These are phyloP conservation scores for Pseudogymnoascus sp. DNA, from an alignment of 2,329 filamentous ascomycete genomes.

Conservation along the genomic window DNA sequence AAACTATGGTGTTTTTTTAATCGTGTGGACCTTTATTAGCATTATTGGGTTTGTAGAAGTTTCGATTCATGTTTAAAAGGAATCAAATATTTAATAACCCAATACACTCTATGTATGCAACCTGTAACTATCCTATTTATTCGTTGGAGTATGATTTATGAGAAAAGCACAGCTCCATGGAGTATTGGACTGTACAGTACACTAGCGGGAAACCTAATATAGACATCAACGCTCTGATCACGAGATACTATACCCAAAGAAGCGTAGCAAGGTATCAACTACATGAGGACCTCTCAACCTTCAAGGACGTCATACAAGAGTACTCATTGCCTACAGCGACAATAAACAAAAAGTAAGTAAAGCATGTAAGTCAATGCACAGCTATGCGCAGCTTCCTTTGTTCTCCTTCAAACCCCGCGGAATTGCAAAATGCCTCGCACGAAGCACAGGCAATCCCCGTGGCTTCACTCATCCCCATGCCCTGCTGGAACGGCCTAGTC, in stretches of 20 bases:
- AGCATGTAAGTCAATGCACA: neutral
- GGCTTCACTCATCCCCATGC: neutral
- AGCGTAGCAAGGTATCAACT: constrained; percentile 6
- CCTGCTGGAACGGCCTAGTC: neutral
- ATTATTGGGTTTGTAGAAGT: neutral
- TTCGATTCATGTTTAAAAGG: neutral
- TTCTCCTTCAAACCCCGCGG: neutral
- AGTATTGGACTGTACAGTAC: neutral
- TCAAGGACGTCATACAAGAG: constrained; percentile 3
- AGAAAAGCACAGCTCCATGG: neutral
- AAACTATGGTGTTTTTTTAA: neutral
- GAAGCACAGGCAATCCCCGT: neutral
- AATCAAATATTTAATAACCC: neutral
- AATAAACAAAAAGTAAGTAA: neutral
- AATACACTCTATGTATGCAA: neutral
- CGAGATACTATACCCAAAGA: neutral
- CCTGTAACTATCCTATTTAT: neutral
- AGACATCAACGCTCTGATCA: neutral
- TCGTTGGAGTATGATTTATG: neutral
- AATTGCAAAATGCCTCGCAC: neutral
- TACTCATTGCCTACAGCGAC: neutral
- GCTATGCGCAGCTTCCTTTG: neutral
- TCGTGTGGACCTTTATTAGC: neutral
- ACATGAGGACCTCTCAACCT: neutral
- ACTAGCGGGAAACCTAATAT: constrained; percentile 5